Evolutionary conservation across 148 eudicot species (phyloP).

Genomic region (Persicaria tinctoria): DNA sequence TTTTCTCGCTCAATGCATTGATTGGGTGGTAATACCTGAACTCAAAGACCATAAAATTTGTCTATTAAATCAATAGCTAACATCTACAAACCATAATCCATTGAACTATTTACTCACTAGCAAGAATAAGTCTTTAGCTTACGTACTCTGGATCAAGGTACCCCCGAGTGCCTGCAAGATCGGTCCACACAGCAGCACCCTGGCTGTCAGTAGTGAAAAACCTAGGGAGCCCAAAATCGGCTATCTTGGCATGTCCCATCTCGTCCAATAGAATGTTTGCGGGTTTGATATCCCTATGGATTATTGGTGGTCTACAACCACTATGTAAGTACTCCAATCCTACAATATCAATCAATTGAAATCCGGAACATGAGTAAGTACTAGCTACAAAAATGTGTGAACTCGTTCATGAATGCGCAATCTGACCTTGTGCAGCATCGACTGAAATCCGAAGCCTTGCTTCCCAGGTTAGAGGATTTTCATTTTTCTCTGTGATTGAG

Average conservation of each 20-base stretch:
- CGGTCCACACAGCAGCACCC: slow-evolving; percentile 18
- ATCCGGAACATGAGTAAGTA: no score
- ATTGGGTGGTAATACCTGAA: background rate
- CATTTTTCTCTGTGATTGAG: background rate
- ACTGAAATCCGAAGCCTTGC: slow-evolving; percentile 34
- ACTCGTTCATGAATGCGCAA: background rate
- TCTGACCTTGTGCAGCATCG: slow-evolving; percentile 42
- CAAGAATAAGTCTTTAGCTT: background rate
- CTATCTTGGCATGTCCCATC: no score
- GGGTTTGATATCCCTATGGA: no score
- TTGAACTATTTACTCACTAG: no score
- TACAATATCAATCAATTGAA: background rate
- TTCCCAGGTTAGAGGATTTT: slow-evolving; percentile 29
- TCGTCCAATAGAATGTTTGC: no score
- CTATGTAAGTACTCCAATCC: no score
- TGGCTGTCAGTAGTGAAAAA: no score
- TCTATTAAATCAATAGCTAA: no score
- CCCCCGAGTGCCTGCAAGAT: slow-evolving; percentile 29
- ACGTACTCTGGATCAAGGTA: slow-evolving; percentile 39
- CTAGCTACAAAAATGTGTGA: no score
- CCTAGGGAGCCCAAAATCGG: no score
- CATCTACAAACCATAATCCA: no score
- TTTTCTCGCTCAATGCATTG: slow-evolving; percentile 21
- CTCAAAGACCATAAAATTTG: background rate
- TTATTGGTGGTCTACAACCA: no score